Base-by-base conservation (phyloP, 2,329 filamentous ascomycete genomes). In the Fusarium sambucinum region DNA sequence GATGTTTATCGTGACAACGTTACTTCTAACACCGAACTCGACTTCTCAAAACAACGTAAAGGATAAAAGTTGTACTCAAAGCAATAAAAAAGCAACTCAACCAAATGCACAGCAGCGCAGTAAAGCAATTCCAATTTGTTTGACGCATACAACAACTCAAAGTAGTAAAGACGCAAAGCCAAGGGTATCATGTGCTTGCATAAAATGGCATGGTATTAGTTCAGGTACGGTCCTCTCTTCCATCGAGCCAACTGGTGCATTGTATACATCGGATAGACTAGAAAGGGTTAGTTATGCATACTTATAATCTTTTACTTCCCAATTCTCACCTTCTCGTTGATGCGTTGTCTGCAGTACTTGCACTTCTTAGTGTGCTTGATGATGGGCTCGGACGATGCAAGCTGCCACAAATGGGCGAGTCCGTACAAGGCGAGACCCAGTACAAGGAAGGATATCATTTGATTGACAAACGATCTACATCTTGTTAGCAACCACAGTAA, bases 281-380 rank as follows among this genome's bases (percentile, higher is more conserved):
- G 33, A 19, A 3, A 29, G 10, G 7, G 48, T 72, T 29, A 74
- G 66, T 50, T n/a, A 16, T 5, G 10, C 3, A 32, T 13, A 5
- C n/a, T 12, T 6, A 12, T 25, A 14, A n/a, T 6, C 8, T 17
- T 5, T 7, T 5, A 8, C 6, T 27, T 11, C 1, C 5, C 33
- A 17, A 17, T 2, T 63, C 81, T 72, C 58, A 89, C 89, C 84
- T 89, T 89, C 52, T 87, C 84, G 71, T 85, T 89, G 59, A 91
- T 87, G 25, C 79, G 80, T 77, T 89, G 88, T 62, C 84, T 82
- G 74, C 90, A 92, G 73, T 90, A 93, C 73, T 81, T 85, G 79
- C 90, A 93, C 77, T 88, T 90, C 53, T 89, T 83, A 27, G 86
- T 87, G 69, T 86, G 87, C 80, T 92, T 92, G 76, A 93, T 90